Percentiles rank a stretch among this genome's conserved stretches.
phyloP scores from a whole-genome alignment of 305 asterid genomes.

The Fraxinus baroniana region DNA sequence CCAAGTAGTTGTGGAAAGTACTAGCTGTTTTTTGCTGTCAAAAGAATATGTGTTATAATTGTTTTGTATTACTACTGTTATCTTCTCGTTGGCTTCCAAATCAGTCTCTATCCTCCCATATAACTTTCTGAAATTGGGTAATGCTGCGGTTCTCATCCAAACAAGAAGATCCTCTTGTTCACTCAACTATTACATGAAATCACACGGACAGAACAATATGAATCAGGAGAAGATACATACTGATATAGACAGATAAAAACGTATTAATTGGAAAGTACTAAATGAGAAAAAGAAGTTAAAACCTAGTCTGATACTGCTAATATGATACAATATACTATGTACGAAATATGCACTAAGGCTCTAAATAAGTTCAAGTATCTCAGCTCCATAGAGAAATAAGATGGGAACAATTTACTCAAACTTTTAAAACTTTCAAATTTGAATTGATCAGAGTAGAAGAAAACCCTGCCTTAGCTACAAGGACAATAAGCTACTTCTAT shows the following conservation, averaged over 20 bases:
- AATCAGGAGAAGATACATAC: neutral
- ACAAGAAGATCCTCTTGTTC: conserved; percentile 92
- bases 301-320: neutral
- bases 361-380: neutral
- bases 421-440: neutral
- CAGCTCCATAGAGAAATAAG: neutral
- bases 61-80: conserved; percentile 63
- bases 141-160: conserved; percentile 90
- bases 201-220: neutral
- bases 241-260: neutral
- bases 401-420: neutral
- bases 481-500: neutral
- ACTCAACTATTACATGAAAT: conserved; percentile 48
- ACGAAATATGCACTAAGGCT: no score
- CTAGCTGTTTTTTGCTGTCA: conserved; percentile 67
- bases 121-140: conserved; percentile 69
- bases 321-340: neutral
- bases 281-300: neutral
- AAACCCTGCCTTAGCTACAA: neutral
- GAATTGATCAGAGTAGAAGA: neutral
- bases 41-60: conserved; percentile 75
- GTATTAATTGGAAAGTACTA: neutral
- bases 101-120: conserved; percentile 75
- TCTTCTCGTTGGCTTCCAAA: conserved; percentile 61
- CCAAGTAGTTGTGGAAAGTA: conserved; percentile 81